Evolutionary conservation across 768 basidiomycete genomes (phyloP).

Genomic region (Fistulinella prunicolor): DNA sequence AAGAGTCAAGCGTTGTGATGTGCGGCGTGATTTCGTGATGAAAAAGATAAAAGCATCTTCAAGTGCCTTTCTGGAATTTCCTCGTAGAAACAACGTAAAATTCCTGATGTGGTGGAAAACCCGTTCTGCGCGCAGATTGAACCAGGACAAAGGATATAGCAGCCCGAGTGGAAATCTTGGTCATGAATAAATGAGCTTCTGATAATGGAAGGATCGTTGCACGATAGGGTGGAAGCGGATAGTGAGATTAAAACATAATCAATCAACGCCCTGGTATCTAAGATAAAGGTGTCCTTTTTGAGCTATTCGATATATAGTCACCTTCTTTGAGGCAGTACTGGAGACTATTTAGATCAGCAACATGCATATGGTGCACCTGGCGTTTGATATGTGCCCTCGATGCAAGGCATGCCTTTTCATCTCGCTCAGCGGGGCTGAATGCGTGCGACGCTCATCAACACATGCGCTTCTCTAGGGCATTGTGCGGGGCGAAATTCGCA

Average conservation of each 20-base stretch:
- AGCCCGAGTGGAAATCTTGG: not conserved
- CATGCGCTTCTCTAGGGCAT: too few species aligned
- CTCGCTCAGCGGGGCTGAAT: too few species aligned
- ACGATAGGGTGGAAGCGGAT: not conserved
- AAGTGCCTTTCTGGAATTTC: not conserved
- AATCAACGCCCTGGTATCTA: not conserved
- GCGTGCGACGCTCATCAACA: too few species aligned
- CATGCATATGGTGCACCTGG: not conserved
- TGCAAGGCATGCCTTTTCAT: not conserved
- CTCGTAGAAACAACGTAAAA: not conserved
- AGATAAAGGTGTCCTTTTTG: constrained; percentile 2
- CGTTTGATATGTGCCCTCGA: not conserved
- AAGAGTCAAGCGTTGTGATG: too few species aligned
- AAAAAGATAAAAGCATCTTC: not conserved
- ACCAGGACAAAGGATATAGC: too few species aligned
- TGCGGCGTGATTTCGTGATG: not conserved
- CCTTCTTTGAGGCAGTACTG: not conserved
- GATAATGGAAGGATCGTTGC: too few species aligned
- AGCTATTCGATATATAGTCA: not conserved
- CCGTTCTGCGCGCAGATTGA: not conserved
- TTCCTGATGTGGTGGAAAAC: not conserved
- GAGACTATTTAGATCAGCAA: constrained; percentile 2
- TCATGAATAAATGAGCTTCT: not conserved
- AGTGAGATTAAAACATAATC: not conserved
- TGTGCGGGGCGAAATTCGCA: not conserved